Evolutionary conservation across 148 eudicot genomes (phyloP).

Genomic region (Nepenthes mirabilis): DNA sequence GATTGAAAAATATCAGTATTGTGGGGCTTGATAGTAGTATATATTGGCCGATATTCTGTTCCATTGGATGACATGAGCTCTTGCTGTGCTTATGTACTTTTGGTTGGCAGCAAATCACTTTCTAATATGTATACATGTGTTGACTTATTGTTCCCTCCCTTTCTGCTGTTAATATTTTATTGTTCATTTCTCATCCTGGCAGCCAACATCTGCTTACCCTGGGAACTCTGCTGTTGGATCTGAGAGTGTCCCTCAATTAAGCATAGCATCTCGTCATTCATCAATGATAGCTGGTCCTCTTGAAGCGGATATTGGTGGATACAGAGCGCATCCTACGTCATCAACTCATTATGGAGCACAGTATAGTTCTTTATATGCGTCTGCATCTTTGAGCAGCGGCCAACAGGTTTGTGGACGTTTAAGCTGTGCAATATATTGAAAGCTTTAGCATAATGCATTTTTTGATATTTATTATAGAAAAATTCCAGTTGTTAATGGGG

Average conservation of each 20-base stretch:
- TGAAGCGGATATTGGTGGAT: slow-evolving; percentile 42
- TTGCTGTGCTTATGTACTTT: no score
- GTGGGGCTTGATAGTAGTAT: no score
- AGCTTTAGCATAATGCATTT: neutral
- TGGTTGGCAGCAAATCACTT: no score
- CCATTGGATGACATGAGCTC: no score
- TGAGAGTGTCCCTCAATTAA: slow-evolving; percentile 29
- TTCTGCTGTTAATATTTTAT: neutral
- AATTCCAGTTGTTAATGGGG: neutral
- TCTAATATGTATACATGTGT: neutral
- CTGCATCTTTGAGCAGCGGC: slow-evolving; percentile 33
- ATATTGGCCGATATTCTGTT: no score
- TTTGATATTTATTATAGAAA: no score
- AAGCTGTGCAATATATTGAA: neutral
- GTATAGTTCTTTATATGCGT: slow-evolving; percentile 54
- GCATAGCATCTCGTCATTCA: slow-evolving; percentile 39
- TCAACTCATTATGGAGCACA: slow-evolving; percentile 62
- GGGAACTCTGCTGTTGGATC: slow-evolving; percentile 22
- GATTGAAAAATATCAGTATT: no score
- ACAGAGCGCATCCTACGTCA: slow-evolving; percentile 42
- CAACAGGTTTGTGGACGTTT: slow-evolving; percentile 48
- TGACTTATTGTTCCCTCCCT: neutral
- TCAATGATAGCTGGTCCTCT: slow-evolving; percentile 36
- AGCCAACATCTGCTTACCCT: slow-evolving; percentile 34
- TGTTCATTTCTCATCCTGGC: slow-evolving; percentile 3